Evolutionary conservation across 192 early-diverging fungal species (phyloP), one percentile per base, ranked within the genome.

Genomic region (Linnemannia schmuckeri): DNA sequence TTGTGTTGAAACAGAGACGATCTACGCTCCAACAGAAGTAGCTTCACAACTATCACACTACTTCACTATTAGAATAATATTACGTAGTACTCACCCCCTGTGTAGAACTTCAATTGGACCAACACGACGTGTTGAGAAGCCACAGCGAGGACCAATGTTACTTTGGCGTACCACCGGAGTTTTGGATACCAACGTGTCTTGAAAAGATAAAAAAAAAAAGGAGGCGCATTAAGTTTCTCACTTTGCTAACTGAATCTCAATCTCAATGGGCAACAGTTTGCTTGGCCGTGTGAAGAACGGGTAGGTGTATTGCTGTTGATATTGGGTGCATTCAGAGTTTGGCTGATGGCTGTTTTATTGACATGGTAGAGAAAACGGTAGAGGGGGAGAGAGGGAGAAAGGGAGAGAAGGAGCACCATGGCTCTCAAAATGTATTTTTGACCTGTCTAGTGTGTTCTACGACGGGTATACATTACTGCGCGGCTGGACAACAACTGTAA

Each of bases 391-490:
- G 47, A 47, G 24, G n/a, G 57, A 61, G n/a, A 61, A 1, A 27
- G n/a, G n/a, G 9, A 30, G n/a, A 27, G 22, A 30, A 30, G 27
- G 3, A 15, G 0, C 61, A 66, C 30, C 30, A 33, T 17, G 61
- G 61, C 61, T 66, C 61, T 33, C 61, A 66, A 66, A 61, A 66
- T 27, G 30, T 66, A 66, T 71, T 73, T 73, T 46, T 73, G 72
- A 41, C 44, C n/a, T 66, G 7, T 30, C 61, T 63, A 30, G 30
- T 63, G 61, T 63, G 10, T 66, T 61, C n/a, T 24, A 66, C 61
- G 61, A 66, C 61, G 61, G 61, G 61, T 66, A 66, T 66, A 12
- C 61, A 66, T 66, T 66, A 66, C 61, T 66, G 61, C 61, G 61
- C 61, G 61, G 61, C 61, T 35, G 12, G 9, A 33, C 27, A 33